phyloP scores from a whole-genome alignment of 306 rosid species.

The Castanea sativa region DNA sequence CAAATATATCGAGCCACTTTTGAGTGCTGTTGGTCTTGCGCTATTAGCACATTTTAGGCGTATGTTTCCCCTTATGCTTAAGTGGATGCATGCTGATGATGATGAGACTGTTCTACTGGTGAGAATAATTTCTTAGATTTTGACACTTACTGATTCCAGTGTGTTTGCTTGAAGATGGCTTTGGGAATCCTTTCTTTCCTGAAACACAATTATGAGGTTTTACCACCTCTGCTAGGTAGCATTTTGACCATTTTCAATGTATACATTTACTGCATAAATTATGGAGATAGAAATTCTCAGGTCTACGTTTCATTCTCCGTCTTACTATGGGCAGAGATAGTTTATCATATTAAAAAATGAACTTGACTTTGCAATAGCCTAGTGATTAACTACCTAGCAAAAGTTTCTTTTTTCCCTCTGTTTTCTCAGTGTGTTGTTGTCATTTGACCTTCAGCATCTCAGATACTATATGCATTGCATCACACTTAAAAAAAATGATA shows the following conservation, averaged over 20 bases:
- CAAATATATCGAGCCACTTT: constrained; percentile 51
- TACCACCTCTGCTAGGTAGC: neutral
- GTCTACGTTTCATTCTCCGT: neutral
- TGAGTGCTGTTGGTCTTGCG: constrained; percentile 63
- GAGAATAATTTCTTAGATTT: constrained; percentile 25
- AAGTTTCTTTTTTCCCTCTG: neutral
- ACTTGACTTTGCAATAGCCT: neutral
- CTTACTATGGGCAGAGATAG: neutral
- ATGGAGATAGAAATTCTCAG: neutral
- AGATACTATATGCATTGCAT: neutral
- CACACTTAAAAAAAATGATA: neutral
- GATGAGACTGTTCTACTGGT: constrained; percentile 78
- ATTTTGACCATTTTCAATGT: neutral
- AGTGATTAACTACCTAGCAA: neutral
- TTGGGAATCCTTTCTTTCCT: neutral
- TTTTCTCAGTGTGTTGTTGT: neutral
- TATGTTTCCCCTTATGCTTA: constrained; percentile 82
- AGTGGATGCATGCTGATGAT: constrained; percentile 92
- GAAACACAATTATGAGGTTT: neutral
- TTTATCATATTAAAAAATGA: neutral
- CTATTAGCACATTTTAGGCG: constrained; percentile 85
- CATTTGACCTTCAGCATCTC: neutral
- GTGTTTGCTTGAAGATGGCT: neutral
- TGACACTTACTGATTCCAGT: neutral
- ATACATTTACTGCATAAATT: neutral